Evolutionary conservation across 2,329 filamentous ascomycete genomes (phyloP), one percentile per base, ranked within the genome.

Genomic region (Aspergillus fischeri): DNA sequence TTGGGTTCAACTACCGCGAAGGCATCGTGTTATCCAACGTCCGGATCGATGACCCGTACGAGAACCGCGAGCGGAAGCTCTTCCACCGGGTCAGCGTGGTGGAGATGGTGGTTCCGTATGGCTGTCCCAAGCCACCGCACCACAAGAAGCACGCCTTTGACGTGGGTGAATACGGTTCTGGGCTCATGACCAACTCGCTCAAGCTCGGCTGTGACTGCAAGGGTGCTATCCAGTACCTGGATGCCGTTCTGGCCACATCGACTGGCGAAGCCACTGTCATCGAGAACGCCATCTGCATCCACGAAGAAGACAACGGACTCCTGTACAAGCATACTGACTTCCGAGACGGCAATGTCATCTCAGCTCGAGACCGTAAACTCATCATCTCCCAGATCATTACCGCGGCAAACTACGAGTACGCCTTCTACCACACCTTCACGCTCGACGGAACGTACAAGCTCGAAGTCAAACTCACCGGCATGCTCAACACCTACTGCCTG

Each of bases 331-430:
- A 94, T 77, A 91, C 86, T 17, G 92, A 96, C 75, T 96, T 95
- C 82, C 84, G 92, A 49, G 91, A 96, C 67, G 88, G 93, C 49
- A 92, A 88, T 0, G 85, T 87, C 55, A 91, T 92, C 21, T 89
- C 95, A 4, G 95, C 91, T 0, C 86, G 92, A 25, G 91, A 87
- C 3, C 85, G 91, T 57, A 94, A 93, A 72, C 84, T 96, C 56
- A 82, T 96, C 70, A 81, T 96, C 65, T 91, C 90, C 63, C 91
- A 96, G 67, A 88, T 96, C 70, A 95, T 96, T 76, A 96, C 92
- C 0, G 91, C 91, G 0, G 92, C 92, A 32, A 96, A 96, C 80
- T 96, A 96, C 77, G 92, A 96, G 72, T 96, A 96, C 75, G 87
- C 86, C 69, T 81, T 85, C 24, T 87, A 92, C 78, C 94, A 90